These are phyloP conservation scores for Coniophora puteana DNA, from an alignment of 1,284 basidiomycete species.

Conservation along the genomic window DNA sequence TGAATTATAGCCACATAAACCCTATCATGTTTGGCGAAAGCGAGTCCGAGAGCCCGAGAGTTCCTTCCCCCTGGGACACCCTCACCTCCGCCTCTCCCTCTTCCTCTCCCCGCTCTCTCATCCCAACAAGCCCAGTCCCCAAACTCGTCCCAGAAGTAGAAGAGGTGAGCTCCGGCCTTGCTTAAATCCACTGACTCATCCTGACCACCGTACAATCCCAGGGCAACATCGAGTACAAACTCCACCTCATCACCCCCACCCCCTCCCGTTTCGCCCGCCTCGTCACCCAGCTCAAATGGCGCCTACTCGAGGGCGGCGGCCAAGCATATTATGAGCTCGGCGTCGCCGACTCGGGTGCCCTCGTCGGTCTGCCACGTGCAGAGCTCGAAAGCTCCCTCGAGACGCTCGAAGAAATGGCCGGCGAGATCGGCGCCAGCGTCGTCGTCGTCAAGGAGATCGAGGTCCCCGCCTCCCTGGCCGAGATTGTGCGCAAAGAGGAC, in stretches of 20 bases:
- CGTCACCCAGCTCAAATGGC: slow-evolving; percentile 94
- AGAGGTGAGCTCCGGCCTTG: slow-evolving; percentile 33
- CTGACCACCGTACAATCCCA: slow-evolving; percentile 26
- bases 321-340: slow-evolving; percentile 93
- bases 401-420: slow-evolving; percentile 89
- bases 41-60: slow-evolving; percentile 71
- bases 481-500: slow-evolving; percentile 34
- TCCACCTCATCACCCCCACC: slow-evolving; percentile 71
- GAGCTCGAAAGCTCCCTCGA: slow-evolving; percentile 80
- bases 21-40: slow-evolving; percentile 73
- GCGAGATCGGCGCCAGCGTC: slow-evolving; percentile 86
- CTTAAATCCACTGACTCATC: neutral
- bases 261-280: slow-evolving; percentile 73
- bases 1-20: slow-evolving; percentile 12
- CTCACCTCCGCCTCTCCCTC: slow-evolving; percentile 54
- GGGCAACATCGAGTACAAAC: slow-evolving; percentile 85
- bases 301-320: slow-evolving; percentile 86
- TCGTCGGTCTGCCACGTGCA: slow-evolving; percentile 72
- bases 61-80: slow-evolving; percentile 77
- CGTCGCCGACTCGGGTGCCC: slow-evolving; percentile 80
- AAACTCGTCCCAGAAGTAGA: slow-evolving; percentile 74
- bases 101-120: no score
- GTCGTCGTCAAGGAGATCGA: slow-evolving; percentile 85
- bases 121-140: slow-evolving; percentile 41
- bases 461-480: slow-evolving; percentile 52